Percentiles rank a stretch among this genome's conserved stretches.
Evolutionary conservation across 1,284 basidiomycete genomes (phyloP).

Genomic region (Moniliella sp.): DNA sequence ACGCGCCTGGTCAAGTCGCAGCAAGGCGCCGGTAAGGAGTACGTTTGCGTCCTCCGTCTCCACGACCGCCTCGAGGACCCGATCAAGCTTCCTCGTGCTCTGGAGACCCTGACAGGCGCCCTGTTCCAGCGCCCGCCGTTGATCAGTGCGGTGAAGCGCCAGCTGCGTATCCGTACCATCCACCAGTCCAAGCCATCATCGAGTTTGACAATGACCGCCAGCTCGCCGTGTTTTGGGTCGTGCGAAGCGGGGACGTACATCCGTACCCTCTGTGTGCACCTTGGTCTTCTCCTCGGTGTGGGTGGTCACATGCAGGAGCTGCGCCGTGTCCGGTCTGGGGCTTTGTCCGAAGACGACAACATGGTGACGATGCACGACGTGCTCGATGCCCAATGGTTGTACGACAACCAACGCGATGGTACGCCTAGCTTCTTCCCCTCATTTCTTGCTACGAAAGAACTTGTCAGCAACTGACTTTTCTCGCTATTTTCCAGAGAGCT

Average conservation of each 20-base stretch:
- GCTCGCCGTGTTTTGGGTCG: conserved; percentile 91
- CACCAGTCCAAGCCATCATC: conserved; percentile 82
- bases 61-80: conserved; percentile 64
- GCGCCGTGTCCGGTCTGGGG: conserved; percentile 76
- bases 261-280: conserved; percentile 87
- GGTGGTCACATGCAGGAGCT: conserved; percentile 99
- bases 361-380: conserved; percentile 99
- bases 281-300: conserved; percentile 80
- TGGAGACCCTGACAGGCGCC: conserved; percentile 90
- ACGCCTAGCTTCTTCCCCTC: too few relatives aligned
- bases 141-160: conserved; percentile 96
- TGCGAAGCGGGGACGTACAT: conserved; percentile 98
- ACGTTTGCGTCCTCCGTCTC: conserved; percentile 81
- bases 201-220: conserved; percentile 97
- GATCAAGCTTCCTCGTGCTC: conserved; percentile 65
- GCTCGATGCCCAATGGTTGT: conserved; percentile 92
- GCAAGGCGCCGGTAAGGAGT: conserved; percentile 94
- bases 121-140: conserved; percentile 96
- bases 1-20: conserved; percentile 97
- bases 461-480: too few relatives aligned
- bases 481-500: too few relatives aligned
- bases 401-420: conserved; percentile 96
- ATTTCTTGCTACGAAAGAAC: too few relatives aligned
- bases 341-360: conserved; percentile 87
- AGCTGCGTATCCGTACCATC: conserved; percentile 89